Percentiles rank a stretch among this genome's conserved stretches.
phyloP scores from a whole-genome alignment of 2,329 filamentous ascomycete genomes.

The Botrytis pseudocinerea region DNA sequence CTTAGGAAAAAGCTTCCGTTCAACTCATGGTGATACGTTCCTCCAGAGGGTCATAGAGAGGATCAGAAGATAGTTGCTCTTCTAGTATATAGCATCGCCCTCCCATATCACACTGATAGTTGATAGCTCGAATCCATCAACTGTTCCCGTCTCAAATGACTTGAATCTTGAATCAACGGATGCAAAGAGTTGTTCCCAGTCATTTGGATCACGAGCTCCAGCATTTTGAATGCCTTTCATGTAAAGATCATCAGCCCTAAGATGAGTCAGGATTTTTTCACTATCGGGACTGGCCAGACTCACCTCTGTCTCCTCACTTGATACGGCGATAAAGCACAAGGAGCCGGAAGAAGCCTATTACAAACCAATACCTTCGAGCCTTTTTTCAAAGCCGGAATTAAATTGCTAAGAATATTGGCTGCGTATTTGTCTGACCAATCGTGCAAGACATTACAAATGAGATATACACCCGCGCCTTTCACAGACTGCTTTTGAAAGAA shows the following conservation, averaged over 20 bases:
- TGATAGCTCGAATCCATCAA: neutral
- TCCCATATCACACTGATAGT: neutral
- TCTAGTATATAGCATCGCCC: too few relatives aligned
- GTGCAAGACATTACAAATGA: neutral
- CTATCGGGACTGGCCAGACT: too few relatives aligned
- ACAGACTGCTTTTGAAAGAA: neutral
- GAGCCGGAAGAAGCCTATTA: neutral
- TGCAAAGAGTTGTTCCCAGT: conserved; percentile 8
- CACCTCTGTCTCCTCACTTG: neutral
- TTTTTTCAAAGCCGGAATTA: neutral
- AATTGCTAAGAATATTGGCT: too few relatives aligned
- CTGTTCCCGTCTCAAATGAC: neutral
- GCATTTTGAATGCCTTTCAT: conserved; percentile 17
- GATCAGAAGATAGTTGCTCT: too few relatives aligned
- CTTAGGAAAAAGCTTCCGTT: too few relatives aligned
- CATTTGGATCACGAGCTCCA: neutral
- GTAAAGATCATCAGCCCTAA: neutral
- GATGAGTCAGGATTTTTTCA: too few relatives aligned
- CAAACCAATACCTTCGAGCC: neutral
- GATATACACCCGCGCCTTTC: neutral
- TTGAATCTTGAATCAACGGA: neutral
- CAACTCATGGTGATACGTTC: too few relatives aligned
- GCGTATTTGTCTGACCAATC: conserved; percentile 3
- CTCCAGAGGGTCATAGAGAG: too few relatives aligned
- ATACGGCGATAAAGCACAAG: neutral